These are phyloP conservation scores for Phytophthora tubulina DNA, from an alignment of 352 stramenopile species.

Conservation along the genomic window DNA sequence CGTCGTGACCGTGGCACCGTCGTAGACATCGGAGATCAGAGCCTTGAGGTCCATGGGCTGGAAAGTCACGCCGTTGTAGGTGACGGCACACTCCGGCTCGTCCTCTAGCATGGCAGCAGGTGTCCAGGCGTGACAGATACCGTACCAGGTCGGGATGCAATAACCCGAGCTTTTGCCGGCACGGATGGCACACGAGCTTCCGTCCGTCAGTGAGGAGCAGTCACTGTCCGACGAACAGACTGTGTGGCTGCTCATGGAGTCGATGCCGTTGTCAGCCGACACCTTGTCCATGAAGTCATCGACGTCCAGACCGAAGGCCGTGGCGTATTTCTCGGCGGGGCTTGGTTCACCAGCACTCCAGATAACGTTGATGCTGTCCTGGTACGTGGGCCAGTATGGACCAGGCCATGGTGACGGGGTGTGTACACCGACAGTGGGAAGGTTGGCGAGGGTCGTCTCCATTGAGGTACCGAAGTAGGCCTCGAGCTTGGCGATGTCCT, in stretches of 20 bases:
- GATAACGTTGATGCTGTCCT: slow-evolving; percentile 72
- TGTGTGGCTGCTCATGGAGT: slow-evolving; percentile 37
- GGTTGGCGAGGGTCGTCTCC: slow-evolving; percentile 35
- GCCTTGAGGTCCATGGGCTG: slow-evolving; percentile 55
- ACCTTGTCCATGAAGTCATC: slow-evolving; percentile 50
- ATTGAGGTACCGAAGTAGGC: slow-evolving; percentile 38
- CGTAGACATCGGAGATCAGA: slow-evolving; percentile 53
- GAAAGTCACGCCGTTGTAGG: slow-evolving; percentile 50
- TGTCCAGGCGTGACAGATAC: slow-evolving; percentile 56
- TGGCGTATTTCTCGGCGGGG: slow-evolving; percentile 58
- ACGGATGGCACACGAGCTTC: slow-evolving; percentile 44
- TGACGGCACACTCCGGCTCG: slow-evolving; percentile 46
- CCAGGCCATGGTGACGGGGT: slow-evolving; percentile 49
- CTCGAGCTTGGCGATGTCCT: slow-evolving; percentile 40
- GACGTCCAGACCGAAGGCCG: slow-evolving; percentile 51
- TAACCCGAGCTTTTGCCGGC: slow-evolving; percentile 43
- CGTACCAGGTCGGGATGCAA: slow-evolving; percentile 53
- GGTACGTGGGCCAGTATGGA: slow-evolving; percentile 72
- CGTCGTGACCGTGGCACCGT: slow-evolving; percentile 35
- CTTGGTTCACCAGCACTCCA: slow-evolving; percentile 27
- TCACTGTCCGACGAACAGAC: slow-evolving; percentile 42
- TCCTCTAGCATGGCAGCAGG: slow-evolving; percentile 45
- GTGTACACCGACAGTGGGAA: slow-evolving; percentile 27
- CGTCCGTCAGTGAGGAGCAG: slow-evolving; percentile 42
- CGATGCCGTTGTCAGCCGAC: slow-evolving; percentile 48